phyloP scores from a whole-genome alignment of 805 yeast genomes.

The Kluyveromyces wickerhamii region DNA sequence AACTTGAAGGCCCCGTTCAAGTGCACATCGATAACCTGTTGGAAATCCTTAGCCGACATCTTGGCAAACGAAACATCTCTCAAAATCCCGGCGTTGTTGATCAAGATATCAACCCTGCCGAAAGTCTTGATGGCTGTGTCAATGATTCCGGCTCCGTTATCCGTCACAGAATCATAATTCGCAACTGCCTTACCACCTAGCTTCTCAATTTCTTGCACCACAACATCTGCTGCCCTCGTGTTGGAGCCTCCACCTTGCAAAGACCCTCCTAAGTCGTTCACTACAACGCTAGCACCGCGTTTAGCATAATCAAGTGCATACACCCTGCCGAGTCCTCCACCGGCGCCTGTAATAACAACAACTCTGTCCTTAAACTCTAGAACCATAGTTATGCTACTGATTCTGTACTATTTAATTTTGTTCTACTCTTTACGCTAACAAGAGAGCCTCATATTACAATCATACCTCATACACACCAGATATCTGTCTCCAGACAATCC shows the following conservation, averaged over 20 bases:
- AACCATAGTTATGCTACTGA: too few relatives aligned
- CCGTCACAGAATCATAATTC: constrained; percentile 82
- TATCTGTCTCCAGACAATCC: too few relatives aligned
- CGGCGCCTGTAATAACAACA: constrained; percentile 93
- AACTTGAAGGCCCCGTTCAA: constrained; percentile 81
- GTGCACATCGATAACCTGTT: constrained; percentile 77
- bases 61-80: constrained; percentile 83
- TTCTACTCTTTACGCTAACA: too few relatives aligned
- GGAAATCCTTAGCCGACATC: constrained; percentile 75
- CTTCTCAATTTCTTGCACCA: constrained; percentile 70
- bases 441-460: too few relatives aligned
- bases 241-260: constrained; percentile 65
- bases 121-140: constrained; percentile 78
- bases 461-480: too few relatives aligned
- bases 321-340: constrained; percentile 90
- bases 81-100: constrained; percentile 93
- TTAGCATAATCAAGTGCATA: constrained; percentile 83
- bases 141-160: constrained; percentile 75
- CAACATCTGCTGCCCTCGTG: constrained; percentile 74
- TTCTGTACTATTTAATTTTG: too few relatives aligned
- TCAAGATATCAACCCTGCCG: constrained; percentile 81
- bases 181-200: constrained; percentile 87
- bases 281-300: constrained; percentile 92
- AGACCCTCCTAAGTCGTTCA: constrained; percentile 88
- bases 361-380: constrained; percentile 64